These are phyloP conservation scores for Aphanomyces invadans DNA, from an alignment of 352 stramenopile genomes.

Conservation along the genomic window DNA sequence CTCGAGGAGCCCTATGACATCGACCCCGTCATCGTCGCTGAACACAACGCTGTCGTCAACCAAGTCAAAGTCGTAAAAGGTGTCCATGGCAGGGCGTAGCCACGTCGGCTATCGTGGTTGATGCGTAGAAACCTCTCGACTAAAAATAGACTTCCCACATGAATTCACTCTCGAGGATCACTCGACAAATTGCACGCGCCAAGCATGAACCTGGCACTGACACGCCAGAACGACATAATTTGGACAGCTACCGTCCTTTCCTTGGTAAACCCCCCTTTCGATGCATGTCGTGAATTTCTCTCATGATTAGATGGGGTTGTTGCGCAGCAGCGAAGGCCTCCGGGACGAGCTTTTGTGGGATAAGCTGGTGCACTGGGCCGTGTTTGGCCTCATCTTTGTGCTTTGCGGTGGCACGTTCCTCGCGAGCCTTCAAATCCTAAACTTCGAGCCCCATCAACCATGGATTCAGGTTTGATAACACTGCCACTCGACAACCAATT, in stretches of 20 bases:
- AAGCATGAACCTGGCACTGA: background rate
- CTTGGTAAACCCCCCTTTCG: background rate
- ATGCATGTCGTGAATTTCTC: background rate
- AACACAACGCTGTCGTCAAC: constrained; percentile 2
- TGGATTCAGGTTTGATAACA: background rate
- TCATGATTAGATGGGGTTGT: background rate
- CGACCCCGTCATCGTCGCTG: constrained; percentile 2
- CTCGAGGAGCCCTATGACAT: background rate
- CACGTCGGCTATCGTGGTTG: background rate
- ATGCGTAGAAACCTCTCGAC: background rate
- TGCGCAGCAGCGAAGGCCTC: background rate
- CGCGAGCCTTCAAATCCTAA: background rate
- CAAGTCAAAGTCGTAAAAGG: background rate
- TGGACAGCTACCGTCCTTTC: background rate
- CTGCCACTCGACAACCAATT: background rate
- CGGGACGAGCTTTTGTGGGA: background rate
- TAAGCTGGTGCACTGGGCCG: background rate
- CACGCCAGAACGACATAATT: background rate
- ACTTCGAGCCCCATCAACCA: background rate
- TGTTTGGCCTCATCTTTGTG: background rate
- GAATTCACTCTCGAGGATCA: no score
- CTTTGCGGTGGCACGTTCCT: background rate
- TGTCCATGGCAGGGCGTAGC: background rate
- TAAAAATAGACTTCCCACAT: background rate
- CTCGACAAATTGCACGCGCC: no score